These are phyloP conservation scores for Melampsora allii-populina DNA, from an alignment of 1,284 basidiomycete species.

Conservation along the genomic window DNA sequence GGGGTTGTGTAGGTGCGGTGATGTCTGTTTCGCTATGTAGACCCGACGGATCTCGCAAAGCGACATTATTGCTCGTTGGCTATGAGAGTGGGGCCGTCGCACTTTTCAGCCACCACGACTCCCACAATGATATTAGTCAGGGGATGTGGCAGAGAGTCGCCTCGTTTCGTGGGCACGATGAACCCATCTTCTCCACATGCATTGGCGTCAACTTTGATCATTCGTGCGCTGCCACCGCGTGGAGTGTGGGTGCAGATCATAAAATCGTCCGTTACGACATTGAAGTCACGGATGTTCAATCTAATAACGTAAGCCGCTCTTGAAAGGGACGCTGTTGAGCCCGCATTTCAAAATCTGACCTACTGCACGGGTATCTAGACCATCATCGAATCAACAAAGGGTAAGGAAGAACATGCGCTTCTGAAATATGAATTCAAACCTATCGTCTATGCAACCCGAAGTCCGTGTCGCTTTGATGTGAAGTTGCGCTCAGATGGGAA, in stretches of 20 bases:
- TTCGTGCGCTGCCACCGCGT: constrained; percentile 23
- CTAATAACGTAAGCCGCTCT: neutral
- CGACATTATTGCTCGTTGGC: constrained; percentile 20
- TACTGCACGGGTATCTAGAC: too few relatives aligned
- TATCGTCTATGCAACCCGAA: constrained; percentile 8
- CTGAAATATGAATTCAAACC: neutral
- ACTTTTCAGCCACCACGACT: neutral
- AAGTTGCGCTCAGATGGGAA: constrained; percentile 35
- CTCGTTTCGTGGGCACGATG: constrained; percentile 13
- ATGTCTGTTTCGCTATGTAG: constrained; percentile 10
- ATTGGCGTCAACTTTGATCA: constrained; percentile 9
- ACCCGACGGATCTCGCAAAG: neutral
- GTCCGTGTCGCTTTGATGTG: constrained; percentile 28
- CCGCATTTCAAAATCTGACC: too few relatives aligned
- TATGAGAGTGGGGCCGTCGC: constrained; percentile 25
- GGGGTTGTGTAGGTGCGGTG: constrained; percentile 9
- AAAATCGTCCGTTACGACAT: constrained; percentile 28
- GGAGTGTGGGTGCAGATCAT: constrained; percentile 30
- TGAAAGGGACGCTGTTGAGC: too few relatives aligned
- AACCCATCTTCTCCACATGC: constrained; percentile 15
- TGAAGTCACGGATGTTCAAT: neutral
- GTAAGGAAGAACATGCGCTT: too few relatives aligned
- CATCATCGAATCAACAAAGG: too few relatives aligned
- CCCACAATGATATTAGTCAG: neutral
- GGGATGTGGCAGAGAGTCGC: constrained; percentile 19